These are phyloP conservation scores for Lentinula sp. DNA, from an alignment of 768 basidiomycete genomes.

Conservation along the genomic window DNA sequence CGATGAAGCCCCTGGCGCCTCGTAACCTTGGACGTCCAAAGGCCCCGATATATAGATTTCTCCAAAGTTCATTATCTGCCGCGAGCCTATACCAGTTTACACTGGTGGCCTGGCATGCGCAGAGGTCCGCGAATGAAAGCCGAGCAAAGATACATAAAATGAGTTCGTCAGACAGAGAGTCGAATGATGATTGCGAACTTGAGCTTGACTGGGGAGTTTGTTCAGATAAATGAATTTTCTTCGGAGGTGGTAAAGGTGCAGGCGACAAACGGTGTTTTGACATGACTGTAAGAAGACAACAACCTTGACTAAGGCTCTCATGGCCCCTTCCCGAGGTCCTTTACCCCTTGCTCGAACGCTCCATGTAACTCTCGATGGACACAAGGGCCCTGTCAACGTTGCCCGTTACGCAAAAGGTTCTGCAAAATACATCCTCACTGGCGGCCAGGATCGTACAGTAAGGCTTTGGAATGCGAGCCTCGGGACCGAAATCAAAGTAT, in stretches of 20 bases:
- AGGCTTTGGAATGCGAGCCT: conserved; percentile 85
- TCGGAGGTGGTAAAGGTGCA: conserved; percentile 45
- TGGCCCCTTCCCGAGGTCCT: conserved; percentile 50
- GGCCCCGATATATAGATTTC: conserved; percentile 51
- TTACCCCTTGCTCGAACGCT: conserved; percentile 51
- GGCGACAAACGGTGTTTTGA: conserved; percentile 47
- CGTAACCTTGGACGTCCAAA: conserved; percentile 66
- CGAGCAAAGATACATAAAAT: conserved; percentile 69
- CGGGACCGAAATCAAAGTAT: conserved; percentile 88
- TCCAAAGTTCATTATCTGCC: conserved; percentile 51
- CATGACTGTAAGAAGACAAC: conserved; percentile 25
- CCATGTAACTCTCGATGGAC: conserved; percentile 55
- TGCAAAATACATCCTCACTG: conserved; percentile 87
- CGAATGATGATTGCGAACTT: conserved; percentile 31
- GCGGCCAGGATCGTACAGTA: conserved; percentile 86
- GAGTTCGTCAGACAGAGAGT: conserved; percentile 70
- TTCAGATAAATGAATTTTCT: conserved; percentile 38
- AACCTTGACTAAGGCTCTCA: conserved; percentile 15
- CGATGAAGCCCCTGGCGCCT: conserved; percentile 58
- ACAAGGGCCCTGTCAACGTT: conserved; percentile 86
- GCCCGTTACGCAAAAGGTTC: conserved; percentile 87
- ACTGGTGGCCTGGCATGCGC: conserved; percentile 54
- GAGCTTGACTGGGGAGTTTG: conserved; percentile 8
- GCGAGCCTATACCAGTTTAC: conserved; percentile 44
- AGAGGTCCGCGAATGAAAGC: conserved; percentile 63